Base-by-base conservation (phyloP, 2,329 filamentous ascomycete species). In the Aspergillus awamori region DNA sequence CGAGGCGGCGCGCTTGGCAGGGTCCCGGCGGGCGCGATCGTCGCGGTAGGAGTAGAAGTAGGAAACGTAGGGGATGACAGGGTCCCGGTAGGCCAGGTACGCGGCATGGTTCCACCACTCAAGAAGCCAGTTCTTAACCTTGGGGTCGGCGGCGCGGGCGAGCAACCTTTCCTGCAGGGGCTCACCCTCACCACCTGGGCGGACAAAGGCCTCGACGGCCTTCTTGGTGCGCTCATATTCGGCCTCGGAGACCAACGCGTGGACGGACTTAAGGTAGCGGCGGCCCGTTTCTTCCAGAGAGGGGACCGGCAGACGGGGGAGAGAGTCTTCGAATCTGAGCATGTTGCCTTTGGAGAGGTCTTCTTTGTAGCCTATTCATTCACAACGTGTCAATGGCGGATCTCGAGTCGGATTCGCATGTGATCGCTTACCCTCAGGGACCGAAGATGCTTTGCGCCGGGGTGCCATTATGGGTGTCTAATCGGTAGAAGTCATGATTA, bases 1-100 rank as follows among this genome's bases (percentile, higher is more conserved):
- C 66, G 94, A 93, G 4, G 95, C 95, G 3, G 95, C 95, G 65
- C 95, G 91, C 84, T 96, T 96, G 65, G 90, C 89, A 0, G 95
- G 95, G 77, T 97, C 87, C 65, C 93, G 88, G 67, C 94, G 87
- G 74, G 89, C 86, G 69, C 92, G 88, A 79, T 99, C 96, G 79
- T 99, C 95, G 68, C 92, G 88, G 82, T 98, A 94, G 58, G 93
- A 97, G 83, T 99, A 99, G 82, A 99, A 99, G 86, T 99, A 99
- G 79, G 92, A 97, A 73, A 99, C 95, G 76, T 98, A 99, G 63
- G 95, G 95, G 17, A 98, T 91, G 51, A 99, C 92, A 10, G 95
- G 95, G 77, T 98, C 95, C 67, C 94, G 90, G 82, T 98, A 98
- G 67, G 81, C 85, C 67, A 99, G 87, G 80, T 99, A 99, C 61